These are phyloP conservation scores for Gastrolobium bilobum DNA, from an alignment of 306 rosid species.

Conservation along the genomic window DNA sequence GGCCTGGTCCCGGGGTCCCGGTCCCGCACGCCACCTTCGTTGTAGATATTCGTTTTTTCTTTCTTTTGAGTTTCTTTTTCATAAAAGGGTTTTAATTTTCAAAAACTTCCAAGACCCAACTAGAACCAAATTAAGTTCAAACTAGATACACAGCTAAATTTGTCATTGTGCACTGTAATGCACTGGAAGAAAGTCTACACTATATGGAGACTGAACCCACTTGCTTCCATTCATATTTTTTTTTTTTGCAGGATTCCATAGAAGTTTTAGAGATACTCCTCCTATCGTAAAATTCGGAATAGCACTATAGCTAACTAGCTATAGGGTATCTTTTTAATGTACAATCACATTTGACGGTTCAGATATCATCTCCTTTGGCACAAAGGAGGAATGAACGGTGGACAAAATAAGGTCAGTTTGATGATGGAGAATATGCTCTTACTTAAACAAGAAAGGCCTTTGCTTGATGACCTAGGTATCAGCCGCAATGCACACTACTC, in stretches of 20 bases:
- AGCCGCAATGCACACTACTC: conserved; percentile 40
- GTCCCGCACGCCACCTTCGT: conserved; percentile 39
- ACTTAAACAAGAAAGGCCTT: conserved; percentile 54
- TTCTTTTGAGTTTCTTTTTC: not conserved
- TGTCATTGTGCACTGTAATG: conserved; percentile 43
- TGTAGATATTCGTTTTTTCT: conserved; percentile 3
- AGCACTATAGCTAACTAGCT: conserved; percentile 52
- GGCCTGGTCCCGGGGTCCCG: conserved; percentile 17
- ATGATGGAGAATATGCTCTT: conserved; percentile 60
- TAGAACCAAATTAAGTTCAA: conserved; percentile 17
- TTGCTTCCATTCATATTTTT: conserved; percentile 5
- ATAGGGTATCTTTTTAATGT: conserved; percentile 64
- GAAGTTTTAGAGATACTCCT: conserved; percentile 48
- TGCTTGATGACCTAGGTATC: conserved; percentile 58
- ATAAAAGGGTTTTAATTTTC: conserved; percentile 4
- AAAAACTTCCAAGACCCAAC: not conserved
- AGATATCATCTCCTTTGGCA: conserved; percentile 48
- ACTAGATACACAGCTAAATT: not conserved
- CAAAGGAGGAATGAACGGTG: conserved; percentile 58
- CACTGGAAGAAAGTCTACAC: conserved; percentile 47
- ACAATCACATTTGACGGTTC: conserved; percentile 68
- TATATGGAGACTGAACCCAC: conserved; percentile 44
- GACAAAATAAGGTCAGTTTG: conserved; percentile 28
- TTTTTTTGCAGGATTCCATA: conserved; percentile 47
- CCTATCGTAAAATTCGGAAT: conserved; percentile 42